Evolutionary conservation across 306 rosid genomes (phyloP).

Genomic region (Castanospermum australe): DNA sequence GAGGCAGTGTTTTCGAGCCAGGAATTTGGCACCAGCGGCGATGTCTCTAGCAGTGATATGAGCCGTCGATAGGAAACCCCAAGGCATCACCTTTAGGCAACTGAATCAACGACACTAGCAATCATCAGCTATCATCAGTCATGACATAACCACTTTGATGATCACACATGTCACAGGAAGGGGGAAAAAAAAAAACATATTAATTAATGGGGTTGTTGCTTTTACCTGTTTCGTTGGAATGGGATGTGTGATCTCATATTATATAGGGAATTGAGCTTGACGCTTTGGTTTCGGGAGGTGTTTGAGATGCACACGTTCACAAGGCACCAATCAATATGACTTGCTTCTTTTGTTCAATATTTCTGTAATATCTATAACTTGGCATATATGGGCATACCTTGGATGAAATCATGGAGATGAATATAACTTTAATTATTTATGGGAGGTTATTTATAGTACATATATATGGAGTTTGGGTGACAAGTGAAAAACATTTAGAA

Average conservation of each 20-base stretch:
- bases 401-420: background rate
- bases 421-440: background rate
- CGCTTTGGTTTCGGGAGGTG: background rate
- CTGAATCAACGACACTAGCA: background rate
- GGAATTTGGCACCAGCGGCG: constrained; percentile 49
- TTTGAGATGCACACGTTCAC: background rate
- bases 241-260: background rate
- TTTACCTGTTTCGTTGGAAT: constrained; percentile 2
- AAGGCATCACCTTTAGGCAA: background rate
- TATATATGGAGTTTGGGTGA: background rate
- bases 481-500: no score
- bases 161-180: background rate
- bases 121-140: background rate
- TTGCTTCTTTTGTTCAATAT: background rate
- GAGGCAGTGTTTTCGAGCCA: constrained; percentile 53
- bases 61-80: background rate
- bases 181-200: background rate
- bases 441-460: background rate
- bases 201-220: background rate
- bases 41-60: constrained; percentile 51
- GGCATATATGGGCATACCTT: background rate
- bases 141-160: background rate
- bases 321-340: background rate
- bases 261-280: background rate
- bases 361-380: background rate